Base-by-base conservation (phyloP, 78 protist genomes). In the Pigoraptor vietnamica region DNA sequence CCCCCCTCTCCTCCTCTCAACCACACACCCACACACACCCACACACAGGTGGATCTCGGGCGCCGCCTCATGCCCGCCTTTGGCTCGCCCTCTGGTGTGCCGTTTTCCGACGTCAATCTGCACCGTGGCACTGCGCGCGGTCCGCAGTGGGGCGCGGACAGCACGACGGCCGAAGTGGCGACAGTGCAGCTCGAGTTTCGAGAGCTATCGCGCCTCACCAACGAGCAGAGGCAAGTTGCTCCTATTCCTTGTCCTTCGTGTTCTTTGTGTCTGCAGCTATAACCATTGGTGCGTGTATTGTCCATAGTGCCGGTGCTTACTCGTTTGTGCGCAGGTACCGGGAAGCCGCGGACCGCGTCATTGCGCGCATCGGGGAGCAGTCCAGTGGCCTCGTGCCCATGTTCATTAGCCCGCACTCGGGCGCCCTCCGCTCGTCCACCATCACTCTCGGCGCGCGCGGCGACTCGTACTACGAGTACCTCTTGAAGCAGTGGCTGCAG, bases 101-200 rank as follows among this genome's bases (percentile, higher is more conserved):
- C 97, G 14, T 48, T 82, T 34, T 0, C 95, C 21, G 24, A 37
- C 9, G 82, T 95, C 33, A 89, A 89, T 35, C 86, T 94, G 39
- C 25, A 0, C 19, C 0, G 23, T 2, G 38, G 38, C 39, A 0
- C 0, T 0, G 90, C 90, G 6, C 90, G 40, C 83, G 34, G 55
- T 36, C 90, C 83, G 38, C 36, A 0, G 9, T 48, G 89, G 56
- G 34, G 25, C 25, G 0, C 37, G 2, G 40, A 56, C 90, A 33
- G 35, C 40, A 37, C 35, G 35, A 91, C 92, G 14, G 93, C 97
- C 1, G 98, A 97, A 89, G 90, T 93, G 29, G 96, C 96, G 25
- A 93, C 99, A 0, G 34, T 97, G 36, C 97, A 96, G 91, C 91
- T 97, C 39, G 99, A 97, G 93, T 94, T 96, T 87, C 24, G 84